These are phyloP conservation scores for Annulohypoxylon bovei DNA, from an alignment of 495 filamentous ascomycete species.

Conservation along the genomic window DNA sequence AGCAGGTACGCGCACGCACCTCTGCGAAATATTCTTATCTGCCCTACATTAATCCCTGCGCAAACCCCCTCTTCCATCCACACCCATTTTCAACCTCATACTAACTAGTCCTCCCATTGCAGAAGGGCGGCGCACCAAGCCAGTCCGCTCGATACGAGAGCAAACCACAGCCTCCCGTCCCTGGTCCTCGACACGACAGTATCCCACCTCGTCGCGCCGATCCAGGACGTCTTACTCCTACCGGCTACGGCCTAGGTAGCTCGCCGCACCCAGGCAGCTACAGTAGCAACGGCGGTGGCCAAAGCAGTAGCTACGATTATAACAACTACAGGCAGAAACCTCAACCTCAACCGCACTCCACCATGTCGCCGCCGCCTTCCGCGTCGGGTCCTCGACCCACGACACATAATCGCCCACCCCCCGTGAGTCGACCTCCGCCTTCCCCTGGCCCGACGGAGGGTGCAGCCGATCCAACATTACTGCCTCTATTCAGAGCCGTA, in stretches of 20 bases:
- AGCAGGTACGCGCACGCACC: conserved; percentile 70
- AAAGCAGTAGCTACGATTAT: conserved; percentile 27
- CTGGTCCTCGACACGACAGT: conserved; percentile 34
- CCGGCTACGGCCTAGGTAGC: conserved; percentile 44
- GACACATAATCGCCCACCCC: conserved; percentile 61
- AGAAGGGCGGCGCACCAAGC: conserved; percentile 49
- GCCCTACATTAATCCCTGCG: conserved; percentile 17
- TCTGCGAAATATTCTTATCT: conserved; percentile 3
- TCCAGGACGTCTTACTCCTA: conserved; percentile 49
- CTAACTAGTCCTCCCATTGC: conserved; percentile 27
- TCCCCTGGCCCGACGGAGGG: conserved; percentile 69
- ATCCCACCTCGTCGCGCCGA: conserved; percentile 47
- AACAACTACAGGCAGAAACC: conserved; percentile 38
- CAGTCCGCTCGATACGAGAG: conserved; percentile 52
- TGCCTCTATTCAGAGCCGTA: conserved; percentile 89
- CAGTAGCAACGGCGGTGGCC: conserved; percentile 6
- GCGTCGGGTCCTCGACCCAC: conserved; percentile 59
- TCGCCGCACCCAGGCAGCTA: conserved; percentile 38
- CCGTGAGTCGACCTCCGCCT: conserved; percentile 70
- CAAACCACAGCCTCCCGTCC: conserved; percentile 46
- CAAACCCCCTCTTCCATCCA: conserved; percentile 32
- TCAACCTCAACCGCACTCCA: conserved; percentile 39
- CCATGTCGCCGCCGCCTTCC: conserved; percentile 54
- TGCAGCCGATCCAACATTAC: conserved; percentile 75
- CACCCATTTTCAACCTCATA: conserved; percentile 3